Evolutionary conservation across 768 basidiomycete genomes (phyloP).

Genomic region (Pleurotus salmoneostramineus): DNA sequence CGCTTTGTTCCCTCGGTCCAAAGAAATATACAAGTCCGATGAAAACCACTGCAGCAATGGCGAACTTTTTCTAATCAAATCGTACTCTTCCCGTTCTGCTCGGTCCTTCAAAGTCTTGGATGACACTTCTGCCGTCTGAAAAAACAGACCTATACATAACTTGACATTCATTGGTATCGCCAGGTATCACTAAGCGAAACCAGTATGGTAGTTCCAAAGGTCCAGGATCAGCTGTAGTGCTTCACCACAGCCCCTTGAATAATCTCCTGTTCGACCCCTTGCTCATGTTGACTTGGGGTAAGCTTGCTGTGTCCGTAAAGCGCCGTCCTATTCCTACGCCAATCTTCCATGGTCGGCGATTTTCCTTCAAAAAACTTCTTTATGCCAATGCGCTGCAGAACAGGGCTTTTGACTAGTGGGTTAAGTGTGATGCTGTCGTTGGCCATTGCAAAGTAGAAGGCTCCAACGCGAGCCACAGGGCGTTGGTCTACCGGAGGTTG

Average conservation of each 20-base stretch:
- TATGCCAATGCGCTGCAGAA: constrained; percentile 33
- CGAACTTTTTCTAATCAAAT: no score
- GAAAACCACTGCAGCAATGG: no score
- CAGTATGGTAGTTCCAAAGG: no score
- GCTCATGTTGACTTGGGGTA: constrained; percentile 23
- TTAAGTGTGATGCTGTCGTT: constrained; percentile 38
- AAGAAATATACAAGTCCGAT: no score
- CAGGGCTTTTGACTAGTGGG: constrained; percentile 37
- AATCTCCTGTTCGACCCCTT: constrained; percentile 41
- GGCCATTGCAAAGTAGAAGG: constrained; percentile 40
- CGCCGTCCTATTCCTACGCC: constrained; percentile 33
- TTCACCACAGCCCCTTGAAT: constrained; percentile 41
- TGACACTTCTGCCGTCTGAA: no score
- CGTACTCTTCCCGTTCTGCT: no score
- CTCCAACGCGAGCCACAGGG: constrained; percentile 36
- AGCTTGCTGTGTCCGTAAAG: constrained; percentile 37
- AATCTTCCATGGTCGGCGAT: constrained; percentile 38
- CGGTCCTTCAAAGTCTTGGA: no score
- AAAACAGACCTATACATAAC: no score
- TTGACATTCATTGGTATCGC: no score
- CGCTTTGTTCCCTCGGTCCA: no score
- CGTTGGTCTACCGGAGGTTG: constrained; percentile 46
- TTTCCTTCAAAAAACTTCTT: constrained; percentile 25
- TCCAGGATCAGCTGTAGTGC: constrained; percentile 45
- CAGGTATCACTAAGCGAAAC: no score